Conservation (phyloP, 228 moss, liverwort and hornwort genomes). For the Sphagnum fallax region DNA sequence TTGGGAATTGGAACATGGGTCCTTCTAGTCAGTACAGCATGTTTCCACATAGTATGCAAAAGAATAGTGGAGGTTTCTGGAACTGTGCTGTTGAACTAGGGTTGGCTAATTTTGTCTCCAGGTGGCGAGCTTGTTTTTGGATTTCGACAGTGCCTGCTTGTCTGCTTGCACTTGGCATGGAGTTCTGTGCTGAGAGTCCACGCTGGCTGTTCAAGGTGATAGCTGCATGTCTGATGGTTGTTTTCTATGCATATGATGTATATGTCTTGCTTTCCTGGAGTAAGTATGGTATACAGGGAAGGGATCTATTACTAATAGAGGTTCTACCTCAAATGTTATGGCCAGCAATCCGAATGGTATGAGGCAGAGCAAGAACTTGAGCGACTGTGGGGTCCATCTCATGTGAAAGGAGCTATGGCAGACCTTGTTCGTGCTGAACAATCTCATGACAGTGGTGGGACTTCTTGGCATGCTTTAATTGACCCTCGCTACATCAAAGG, state of each 20-base stretch:
- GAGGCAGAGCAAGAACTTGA: constrained; percentile 75
- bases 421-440: constrained; percentile 64
- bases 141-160: constrained; percentile 71
- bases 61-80: neutral
- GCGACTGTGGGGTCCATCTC: constrained; percentile 61
- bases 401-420: constrained; percentile 71
- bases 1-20: neutral
- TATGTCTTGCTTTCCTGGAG: neutral
- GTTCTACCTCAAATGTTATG: too few relatives aligned
- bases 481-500: constrained; percentile 63
- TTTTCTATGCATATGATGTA: neutral
- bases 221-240: neutral
- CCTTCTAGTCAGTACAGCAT: neutral
- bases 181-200: constrained; percentile 81
- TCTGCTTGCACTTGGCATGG: constrained; percentile 62
- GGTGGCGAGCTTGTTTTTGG: constrained; percentile 91
- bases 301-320: too few relatives aligned
- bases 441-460: constrained; percentile 44
- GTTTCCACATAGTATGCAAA: neutral
- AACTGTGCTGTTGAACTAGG: neutral
- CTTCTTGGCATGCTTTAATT: constrained; percentile 67
- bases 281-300: neutral
- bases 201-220: constrained; percentile 80
- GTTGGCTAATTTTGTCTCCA: constrained; percentile 15
- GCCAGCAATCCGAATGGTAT: constrained; percentile 49